Conservation (phyloP, 352 stramenopile genomes). For the Phytophthora cryptogea region DNA sequence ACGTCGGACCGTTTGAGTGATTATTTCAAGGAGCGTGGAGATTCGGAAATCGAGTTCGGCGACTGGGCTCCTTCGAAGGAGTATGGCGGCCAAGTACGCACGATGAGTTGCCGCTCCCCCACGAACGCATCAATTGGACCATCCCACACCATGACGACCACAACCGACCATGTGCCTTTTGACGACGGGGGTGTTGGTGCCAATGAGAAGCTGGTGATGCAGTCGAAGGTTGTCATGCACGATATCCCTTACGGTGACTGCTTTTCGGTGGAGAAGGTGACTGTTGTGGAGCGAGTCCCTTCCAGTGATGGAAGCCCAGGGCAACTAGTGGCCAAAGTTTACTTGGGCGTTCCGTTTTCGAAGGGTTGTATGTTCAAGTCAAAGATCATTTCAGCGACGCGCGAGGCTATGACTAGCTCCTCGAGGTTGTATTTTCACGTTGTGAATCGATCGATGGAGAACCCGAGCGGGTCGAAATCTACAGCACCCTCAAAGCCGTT, state of each 20-base stretch:
- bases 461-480: conserved; percentile 6
- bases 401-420: conserved; percentile 59
- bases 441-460: conserved; percentile 57
- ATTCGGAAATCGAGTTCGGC: conserved; percentile 72
- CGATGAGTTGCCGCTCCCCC: conserved; percentile 67
- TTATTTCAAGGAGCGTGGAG: conserved; percentile 75
- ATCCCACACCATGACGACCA: conserved; percentile 83
- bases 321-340: conserved; percentile 60
- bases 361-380: conserved; percentile 91
- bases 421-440: conserved; percentile 63
- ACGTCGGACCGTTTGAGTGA: conserved; percentile 49
- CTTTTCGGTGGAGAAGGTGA: conserved; percentile 80
- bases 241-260: conserved; percentile 89
- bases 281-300: conserved; percentile 50
- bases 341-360: conserved; percentile 82
- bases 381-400: conserved; percentile 86
- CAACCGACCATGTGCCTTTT: conserved; percentile 71
- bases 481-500: conserved; percentile 53
- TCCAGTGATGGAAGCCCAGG: conserved; percentile 40
- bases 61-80: conserved; percentile 69
- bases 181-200: conserved; percentile 37
- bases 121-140: conserved; percentile 86
- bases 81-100: conserved; percentile 70
- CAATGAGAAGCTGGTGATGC: conserved; percentile 59
- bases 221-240: conserved; percentile 70